Conservation (phyloP, 2,329 filamentous ascomycete species). For the Aphanocladium album region DNA sequence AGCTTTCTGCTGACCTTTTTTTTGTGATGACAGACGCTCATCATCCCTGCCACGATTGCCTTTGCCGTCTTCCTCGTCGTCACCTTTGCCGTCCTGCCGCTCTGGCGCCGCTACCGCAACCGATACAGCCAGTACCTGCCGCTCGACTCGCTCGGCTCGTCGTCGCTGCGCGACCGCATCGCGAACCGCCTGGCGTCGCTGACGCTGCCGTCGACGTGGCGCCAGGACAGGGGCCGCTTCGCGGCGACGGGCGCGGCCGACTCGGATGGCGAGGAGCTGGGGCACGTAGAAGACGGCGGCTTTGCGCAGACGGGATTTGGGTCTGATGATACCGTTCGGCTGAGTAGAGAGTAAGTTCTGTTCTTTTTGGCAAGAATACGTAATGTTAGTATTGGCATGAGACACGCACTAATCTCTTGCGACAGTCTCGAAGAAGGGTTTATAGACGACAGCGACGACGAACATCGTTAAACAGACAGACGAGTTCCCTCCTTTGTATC, state of each 20-base stretch:
- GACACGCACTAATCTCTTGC: neutral
- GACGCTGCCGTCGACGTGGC: conserved; percentile 43
- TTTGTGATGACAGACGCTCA: conserved; percentile 67
- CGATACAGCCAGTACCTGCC: conserved; percentile 73
- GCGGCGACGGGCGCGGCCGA: conserved; percentile 38
- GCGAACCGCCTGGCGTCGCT: conserved; percentile 25
- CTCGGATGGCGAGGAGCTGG: conserved; percentile 46
- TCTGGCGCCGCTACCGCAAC: conserved; percentile 64
- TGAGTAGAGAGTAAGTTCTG: conserved; percentile 65
- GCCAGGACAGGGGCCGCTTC: conserved; percentile 37
- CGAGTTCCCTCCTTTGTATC: neutral
- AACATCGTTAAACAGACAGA: conserved; percentile 14
- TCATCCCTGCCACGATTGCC: conserved; percentile 67
- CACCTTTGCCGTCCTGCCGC: conserved; percentile 60
- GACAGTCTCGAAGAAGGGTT: conserved; percentile 37
- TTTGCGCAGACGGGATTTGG: conserved; percentile 33
- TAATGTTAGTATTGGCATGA: neutral
- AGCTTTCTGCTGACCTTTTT: too few species aligned
- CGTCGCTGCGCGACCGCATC: conserved; percentile 49
- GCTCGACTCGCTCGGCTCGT: conserved; percentile 54
- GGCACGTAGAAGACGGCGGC: conserved; percentile 32
- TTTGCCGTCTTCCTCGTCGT: conserved; percentile 62
- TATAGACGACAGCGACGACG: conserved; percentile 40
- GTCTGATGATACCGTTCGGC: conserved; percentile 44
- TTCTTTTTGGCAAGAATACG: neutral